Conservation (phyloP, 129 eudicot species). For the Artemisia tridentata region DNA sequence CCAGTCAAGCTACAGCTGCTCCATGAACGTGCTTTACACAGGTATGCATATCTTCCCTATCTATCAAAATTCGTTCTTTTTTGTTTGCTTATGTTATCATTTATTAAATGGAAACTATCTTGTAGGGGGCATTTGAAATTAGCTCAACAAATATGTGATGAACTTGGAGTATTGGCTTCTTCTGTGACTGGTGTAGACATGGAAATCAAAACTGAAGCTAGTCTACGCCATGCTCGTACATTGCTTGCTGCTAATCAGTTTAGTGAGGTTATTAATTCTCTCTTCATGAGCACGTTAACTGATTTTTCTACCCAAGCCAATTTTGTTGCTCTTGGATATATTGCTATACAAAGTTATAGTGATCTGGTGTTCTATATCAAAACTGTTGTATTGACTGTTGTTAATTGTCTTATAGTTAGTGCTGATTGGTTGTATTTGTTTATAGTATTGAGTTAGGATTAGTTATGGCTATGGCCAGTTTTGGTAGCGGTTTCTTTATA, state of each 20-base stretch:
- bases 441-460: no score
- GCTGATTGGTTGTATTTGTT: no score
- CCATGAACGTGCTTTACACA: constrained; percentile 89
- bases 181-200: constrained; percentile 91
- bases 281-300: background rate
- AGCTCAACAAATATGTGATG: constrained; percentile 91
- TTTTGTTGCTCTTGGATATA: background rate
- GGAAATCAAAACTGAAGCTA: constrained; percentile 87
- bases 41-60: constrained; percentile 34
- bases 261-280: constrained; percentile 51
- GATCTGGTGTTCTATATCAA: no score
- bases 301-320: background rate
- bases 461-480: no score
- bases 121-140: constrained; percentile 80
- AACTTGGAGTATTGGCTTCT: constrained; percentile 88
- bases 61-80: background rate
- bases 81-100: background rate
- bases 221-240: constrained; percentile 89
- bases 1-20: constrained; percentile 82
- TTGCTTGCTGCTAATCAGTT: constrained; percentile 92
- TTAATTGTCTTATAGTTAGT: no score
- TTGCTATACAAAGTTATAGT: background rate
- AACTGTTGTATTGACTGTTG: no score
- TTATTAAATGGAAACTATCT: background rate
- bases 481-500: no score